Evolutionary conservation across 129 eudicot species (phyloP).

Genomic region (Chrysanthemum seticuspe): DNA sequence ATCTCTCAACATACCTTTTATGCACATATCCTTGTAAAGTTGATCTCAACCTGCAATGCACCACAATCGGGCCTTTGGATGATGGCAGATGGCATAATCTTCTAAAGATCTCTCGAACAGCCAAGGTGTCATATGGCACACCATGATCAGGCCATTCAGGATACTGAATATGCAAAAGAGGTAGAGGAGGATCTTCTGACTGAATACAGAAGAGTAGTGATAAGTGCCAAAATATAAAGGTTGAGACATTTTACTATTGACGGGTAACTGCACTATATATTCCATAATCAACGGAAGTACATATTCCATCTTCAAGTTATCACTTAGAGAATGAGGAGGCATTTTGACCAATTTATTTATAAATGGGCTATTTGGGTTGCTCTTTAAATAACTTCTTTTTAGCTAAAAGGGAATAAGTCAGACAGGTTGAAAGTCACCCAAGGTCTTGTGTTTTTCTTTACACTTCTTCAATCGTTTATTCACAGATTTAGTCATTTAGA

Average conservation of each 20-base stretch:
- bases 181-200: conserved; percentile 70
- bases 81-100: conserved; percentile 60
- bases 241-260: neutral
- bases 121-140: conserved; percentile 77
- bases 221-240: neutral
- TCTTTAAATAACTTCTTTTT: too few species aligned
- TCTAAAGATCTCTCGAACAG: conserved; percentile 82
- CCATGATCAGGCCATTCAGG: conserved; percentile 99
- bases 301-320: too few species aligned
- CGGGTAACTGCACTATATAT: neutral
- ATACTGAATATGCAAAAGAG: conserved; percentile 82
- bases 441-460: too few species aligned
- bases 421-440: too few species aligned
- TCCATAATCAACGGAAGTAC: too few species aligned
- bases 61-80: conserved; percentile 78
- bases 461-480: too few species aligned
- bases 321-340: too few species aligned
- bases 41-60: conserved; percentile 85
- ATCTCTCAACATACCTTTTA: conserved; percentile 5
- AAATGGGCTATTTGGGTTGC: too few species aligned
- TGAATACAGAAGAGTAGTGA: conserved; percentile 30
- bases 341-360: too few species aligned
- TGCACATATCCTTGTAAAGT: conserved; percentile 16
- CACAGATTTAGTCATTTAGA: too few species aligned
- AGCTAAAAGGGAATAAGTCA: too few species aligned